A percentile compares a stretch with the other conserved stretches of the same genome.
phyloP scores from a whole-genome alignment of 768 basidiomycete species.

The Lanmaoa rubissima region DNA sequence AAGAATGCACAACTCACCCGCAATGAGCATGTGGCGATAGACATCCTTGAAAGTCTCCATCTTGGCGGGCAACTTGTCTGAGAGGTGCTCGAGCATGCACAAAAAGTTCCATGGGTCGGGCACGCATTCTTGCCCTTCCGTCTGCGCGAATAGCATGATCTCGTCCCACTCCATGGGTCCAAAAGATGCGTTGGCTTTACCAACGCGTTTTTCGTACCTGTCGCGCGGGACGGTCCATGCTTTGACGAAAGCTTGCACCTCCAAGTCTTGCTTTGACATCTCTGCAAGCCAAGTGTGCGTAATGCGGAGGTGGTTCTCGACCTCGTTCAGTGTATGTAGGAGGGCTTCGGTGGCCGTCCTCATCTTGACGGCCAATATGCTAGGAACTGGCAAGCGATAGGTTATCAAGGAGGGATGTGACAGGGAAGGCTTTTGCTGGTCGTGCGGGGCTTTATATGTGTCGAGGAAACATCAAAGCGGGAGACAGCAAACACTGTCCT shows the following conservation, averaged over 20 bases:
- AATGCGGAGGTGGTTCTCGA: neutral
- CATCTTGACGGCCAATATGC: neutral
- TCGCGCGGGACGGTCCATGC: neutral
- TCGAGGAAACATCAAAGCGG: neutral
- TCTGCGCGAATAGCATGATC: neutral
- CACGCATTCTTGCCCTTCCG: neutral
- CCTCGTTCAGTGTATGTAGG: neutral
- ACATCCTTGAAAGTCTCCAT: neutral
- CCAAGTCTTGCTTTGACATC: neutral
- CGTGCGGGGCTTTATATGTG: neutral
- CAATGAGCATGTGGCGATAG: neutral
- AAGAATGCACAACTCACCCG: neutral
- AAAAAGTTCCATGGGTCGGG: neutral
- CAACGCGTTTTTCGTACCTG: neutral
- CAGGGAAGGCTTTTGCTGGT: neutral
- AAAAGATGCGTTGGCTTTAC: neutral
- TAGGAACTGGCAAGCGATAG: neutral
- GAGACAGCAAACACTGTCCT: too few relatives aligned
- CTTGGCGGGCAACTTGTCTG: neutral
- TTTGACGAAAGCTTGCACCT: neutral
- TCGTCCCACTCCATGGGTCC: constrained; percentile 1
- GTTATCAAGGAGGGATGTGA: neutral
- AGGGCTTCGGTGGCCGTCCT: neutral
- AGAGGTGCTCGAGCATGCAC: constrained; percentile 4
- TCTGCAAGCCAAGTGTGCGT: neutral